A percentile compares a stretch with the other conserved stretches of the same genome.
phyloP scores from a whole-genome alignment of 2,329 filamentous ascomycete genomes.

The Chrysosporium keratinophilum region DNA sequence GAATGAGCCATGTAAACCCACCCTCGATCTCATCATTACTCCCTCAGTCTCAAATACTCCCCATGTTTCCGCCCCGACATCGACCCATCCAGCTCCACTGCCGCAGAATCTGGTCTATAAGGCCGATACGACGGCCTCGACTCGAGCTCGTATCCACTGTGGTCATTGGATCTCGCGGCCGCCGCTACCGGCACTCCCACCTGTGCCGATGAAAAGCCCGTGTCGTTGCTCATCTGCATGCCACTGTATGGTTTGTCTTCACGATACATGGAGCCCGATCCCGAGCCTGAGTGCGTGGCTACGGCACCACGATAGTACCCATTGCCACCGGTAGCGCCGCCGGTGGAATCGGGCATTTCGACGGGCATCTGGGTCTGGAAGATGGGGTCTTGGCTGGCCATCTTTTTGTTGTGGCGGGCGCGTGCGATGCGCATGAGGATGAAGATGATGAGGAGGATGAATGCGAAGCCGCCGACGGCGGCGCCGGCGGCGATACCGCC shows the following conservation, averaged over 20 bases:
- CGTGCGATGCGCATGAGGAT: conserved; percentile 1
- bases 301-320: no score
- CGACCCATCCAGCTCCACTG: background rate
- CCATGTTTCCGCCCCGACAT: background rate
- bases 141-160: background rate
- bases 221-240: background rate
- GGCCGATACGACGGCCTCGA: background rate
- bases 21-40: background rate
- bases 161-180: background rate
- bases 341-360: conserved; percentile 5
- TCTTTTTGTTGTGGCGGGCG: background rate
- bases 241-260: background rate
- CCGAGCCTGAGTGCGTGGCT: background rate
- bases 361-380: background rate
- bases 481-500: conserved; percentile 10
- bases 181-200: background rate
- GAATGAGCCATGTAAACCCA: background rate
- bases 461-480: background rate
- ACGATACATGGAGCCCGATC: background rate
- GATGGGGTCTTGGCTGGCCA: background rate
- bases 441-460: conserved; percentile 2
- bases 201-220: background rate
- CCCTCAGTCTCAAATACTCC: background rate
- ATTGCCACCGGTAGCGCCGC: background rate
- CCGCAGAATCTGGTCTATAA: background rate